A percentile compares a stretch with the other conserved stretches of the same genome.
Evolutionary conservation across 1,139 yeast species (phyloP).

Genomic region (Pneumocystis jirovecii): DNA sequence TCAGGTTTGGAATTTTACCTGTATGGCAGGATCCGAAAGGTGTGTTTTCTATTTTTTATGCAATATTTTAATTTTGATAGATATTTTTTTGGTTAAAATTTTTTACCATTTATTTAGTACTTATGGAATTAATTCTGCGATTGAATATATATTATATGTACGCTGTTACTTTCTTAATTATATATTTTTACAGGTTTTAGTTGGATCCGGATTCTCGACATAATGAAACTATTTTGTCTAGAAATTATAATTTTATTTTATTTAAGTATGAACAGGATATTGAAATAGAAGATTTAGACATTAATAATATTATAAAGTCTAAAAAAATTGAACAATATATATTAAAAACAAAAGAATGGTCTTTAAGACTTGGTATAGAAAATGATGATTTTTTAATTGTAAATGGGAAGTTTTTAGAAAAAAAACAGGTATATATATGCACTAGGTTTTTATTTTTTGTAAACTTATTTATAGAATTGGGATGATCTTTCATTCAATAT

Average conservation of each 20-base stretch:
- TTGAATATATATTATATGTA: constrained; percentile 13
- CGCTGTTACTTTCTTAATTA: constrained; percentile 15
- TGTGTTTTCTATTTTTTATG: constrained; percentile 2
- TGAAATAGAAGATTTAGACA: constrained; percentile 12
- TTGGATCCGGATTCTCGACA: neutral
- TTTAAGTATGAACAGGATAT: constrained; percentile 7
- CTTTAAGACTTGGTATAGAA: constrained; percentile 28
- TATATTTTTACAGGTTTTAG: constrained; percentile 4
- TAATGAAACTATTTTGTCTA: constrained; percentile 2
- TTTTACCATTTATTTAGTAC: constrained; percentile 27
- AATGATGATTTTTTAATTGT: constrained; percentile 7
- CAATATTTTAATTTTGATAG: neutral
- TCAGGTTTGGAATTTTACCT: constrained; percentile 72
- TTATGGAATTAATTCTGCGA: constrained; percentile 17
- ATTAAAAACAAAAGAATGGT: constrained; percentile 21
- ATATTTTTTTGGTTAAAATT: constrained; percentile 19
- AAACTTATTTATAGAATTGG: neutral
- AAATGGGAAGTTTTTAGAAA: neutral
- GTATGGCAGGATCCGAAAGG: constrained; percentile 23
- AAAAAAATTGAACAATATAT: constrained; percentile 13
- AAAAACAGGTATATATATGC: neutral
- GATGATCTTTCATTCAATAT: neutral
- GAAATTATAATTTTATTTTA: constrained; percentile 5
- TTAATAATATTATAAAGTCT: constrained; percentile 6
- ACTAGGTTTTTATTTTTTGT: neutral